Percentiles rank a stretch among this genome's conserved stretches.
These are phyloP conservation scores for Aspergillus spinulosporus DNA, from an alignment of 2,329 filamentous ascomycete species.

Conservation along the genomic window DNA sequence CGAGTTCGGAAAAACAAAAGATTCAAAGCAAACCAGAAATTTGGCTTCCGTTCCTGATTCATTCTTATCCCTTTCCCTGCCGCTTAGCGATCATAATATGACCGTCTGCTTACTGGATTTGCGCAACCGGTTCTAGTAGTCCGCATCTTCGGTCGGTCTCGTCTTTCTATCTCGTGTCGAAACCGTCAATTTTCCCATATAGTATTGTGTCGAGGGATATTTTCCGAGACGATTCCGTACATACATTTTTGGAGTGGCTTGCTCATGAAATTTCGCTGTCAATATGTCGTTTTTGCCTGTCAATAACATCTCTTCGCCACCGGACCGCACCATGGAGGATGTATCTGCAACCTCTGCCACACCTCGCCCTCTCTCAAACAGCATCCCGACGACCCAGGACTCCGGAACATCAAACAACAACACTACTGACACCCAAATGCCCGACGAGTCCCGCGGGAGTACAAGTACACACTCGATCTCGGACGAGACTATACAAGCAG, in stretches of 20 bases:
- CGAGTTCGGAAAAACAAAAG: neutral
- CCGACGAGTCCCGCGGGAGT: constrained; percentile 51
- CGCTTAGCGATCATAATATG: constrained; percentile 12
- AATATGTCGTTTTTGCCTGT: constrained; percentile 63
- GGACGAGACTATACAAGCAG: constrained; percentile 73
- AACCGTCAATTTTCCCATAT: constrained; percentile 16
- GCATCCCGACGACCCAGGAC: constrained; percentile 40
- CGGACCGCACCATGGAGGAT: constrained; percentile 49
- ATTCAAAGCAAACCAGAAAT: constrained; percentile 7
- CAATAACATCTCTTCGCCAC: constrained; percentile 56
- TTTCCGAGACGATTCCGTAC: constrained; percentile 23
- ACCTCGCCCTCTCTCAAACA: constrained; percentile 48
- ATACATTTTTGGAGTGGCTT: constrained; percentile 27
- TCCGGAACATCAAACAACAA: constrained; percentile 24
- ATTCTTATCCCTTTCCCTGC: constrained; percentile 14
- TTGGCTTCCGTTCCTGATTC: constrained; percentile 1
- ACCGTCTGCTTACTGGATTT: constrained; percentile 24
- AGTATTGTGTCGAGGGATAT: constrained; percentile 19
- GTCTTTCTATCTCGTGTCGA: constrained; percentile 15
- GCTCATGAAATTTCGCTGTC: constrained; percentile 29
- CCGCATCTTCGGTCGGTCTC: constrained; percentile 21
- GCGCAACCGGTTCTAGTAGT: constrained; percentile 23
- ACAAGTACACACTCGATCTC: constrained; percentile 41
- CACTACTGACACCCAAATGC: constrained; percentile 18
- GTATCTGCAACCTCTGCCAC: constrained; percentile 57